Base-by-base conservation (phyloP, 495 filamentous ascomycete genomes). In the Penicillium alfredii region DNA sequence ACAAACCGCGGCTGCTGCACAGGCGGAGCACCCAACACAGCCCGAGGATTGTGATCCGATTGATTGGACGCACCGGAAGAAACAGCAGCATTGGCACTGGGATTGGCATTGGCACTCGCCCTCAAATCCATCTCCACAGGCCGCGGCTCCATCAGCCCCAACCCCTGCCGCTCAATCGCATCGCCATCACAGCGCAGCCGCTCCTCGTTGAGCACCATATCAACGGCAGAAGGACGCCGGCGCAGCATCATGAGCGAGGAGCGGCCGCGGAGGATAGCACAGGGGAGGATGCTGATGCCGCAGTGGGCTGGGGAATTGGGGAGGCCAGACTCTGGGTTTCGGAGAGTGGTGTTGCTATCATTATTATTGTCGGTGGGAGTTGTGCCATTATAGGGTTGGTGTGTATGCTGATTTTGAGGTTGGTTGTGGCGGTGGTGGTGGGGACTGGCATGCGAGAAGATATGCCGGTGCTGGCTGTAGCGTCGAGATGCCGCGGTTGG, bases 91-190 rank as follows among this genome's bases (percentile, higher is more conserved):
- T 25, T 17, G 3, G 7, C 9, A 17, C 34, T 43, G 8, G 29
- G 24, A 8, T 4, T 18, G 2, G 24, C 18, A 26, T 8, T n/a
- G 24, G 38, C 33, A 35, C 42, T 35, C 27, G 35, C 47, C 31
- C 53, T 40, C 29, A 47, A 14, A 35, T 56, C 50, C 47, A 55
- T 52, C 21, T 66, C 64, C 8, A 68, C 60, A 0, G 65, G 64
- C 19, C 65, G 45, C 3, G 67, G 67, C 45, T 71, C 67, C 58
- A 71, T 61, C n/a, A 71, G 45, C 26, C 61, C 53, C 26, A 71
- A 35, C 2, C 67, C 65, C 44, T 64, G 44, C 1, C 66, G 37
- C 35, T 68, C 66, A 41, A 66, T 63, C 0, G 53, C 34, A 25
- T 68, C 55, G 18, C 44, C 56, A 19, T 58, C 50, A 23, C 59